phyloP scores from a whole-genome alignment of 306 rosid species.

The Carpinus fangiana region DNA sequence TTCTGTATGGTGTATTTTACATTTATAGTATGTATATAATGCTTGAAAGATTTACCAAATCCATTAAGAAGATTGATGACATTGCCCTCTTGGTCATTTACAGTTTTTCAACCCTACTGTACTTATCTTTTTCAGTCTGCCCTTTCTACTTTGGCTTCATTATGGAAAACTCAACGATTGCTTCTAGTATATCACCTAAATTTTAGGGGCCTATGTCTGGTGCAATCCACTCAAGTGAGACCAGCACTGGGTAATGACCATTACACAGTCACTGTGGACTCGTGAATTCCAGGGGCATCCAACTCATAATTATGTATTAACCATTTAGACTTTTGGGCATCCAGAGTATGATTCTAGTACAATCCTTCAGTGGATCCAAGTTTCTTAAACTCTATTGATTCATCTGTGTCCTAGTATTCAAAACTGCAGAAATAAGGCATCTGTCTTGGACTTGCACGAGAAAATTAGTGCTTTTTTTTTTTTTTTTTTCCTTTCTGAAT shows the following conservation, averaged over 20 bases:
- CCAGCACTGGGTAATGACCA: not conserved
- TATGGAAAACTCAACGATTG: conserved; percentile 14
- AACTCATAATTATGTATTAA: not conserved
- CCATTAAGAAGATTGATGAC: not conserved
- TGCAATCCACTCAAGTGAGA: not conserved
- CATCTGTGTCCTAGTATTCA: not conserved
- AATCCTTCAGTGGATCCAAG: too few relatives aligned
- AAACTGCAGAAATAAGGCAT: not conserved
- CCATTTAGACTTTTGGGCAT: too few relatives aligned
- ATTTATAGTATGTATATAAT: conserved; percentile 17
- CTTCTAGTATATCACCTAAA: not conserved
- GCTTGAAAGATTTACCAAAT: conserved; percentile 18
- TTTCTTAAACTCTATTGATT: too few relatives aligned
- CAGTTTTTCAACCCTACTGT: not conserved
- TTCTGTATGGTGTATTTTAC: not conserved
- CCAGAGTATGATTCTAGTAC: too few relatives aligned
- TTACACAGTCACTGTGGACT: not conserved
- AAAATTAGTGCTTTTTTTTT: not conserved
- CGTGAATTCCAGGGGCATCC: not conserved
- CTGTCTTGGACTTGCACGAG: not conserved
- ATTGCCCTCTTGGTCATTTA: conserved; percentile 8
- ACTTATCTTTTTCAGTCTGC: not conserved
- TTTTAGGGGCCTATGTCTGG: not conserved
- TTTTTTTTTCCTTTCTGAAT: not conserved
- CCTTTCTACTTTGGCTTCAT: conserved; percentile 18